These are phyloP conservation scores for Cordyceps sp. DNA, from an alignment of 2,329 filamentous ascomycete species.

Conservation along the genomic window DNA sequence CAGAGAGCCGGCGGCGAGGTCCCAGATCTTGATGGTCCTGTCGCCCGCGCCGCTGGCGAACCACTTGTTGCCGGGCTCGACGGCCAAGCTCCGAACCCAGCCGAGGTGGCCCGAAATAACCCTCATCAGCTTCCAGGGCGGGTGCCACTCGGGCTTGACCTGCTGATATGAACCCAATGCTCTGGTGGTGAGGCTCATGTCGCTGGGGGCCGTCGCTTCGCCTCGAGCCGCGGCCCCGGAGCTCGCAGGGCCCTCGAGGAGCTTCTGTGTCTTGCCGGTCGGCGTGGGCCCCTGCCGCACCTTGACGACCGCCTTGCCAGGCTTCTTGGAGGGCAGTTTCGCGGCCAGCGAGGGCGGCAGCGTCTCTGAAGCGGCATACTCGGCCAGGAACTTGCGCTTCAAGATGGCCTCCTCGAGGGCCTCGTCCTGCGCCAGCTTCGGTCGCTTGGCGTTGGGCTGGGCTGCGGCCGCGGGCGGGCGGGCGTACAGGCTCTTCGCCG, in stretches of 20 bases:
- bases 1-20: constrained; percentile 74
- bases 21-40: constrained; percentile 97
- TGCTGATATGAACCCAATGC: constrained; percentile 15
- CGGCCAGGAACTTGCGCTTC: constrained; percentile 41
- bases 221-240: constrained; percentile 8
- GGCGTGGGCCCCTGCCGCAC: constrained; percentile 14
- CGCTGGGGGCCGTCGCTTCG: constrained; percentile 7
- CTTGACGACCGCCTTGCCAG: constrained; percentile 11
- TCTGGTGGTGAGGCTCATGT: constrained; percentile 15
- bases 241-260: constrained; percentile 23
- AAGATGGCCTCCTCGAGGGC: constrained; percentile 15
- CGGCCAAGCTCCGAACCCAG: constrained; percentile 79
- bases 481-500: constrained; percentile 15
- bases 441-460: constrained; percentile 16
- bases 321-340: constrained; percentile 45
- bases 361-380: constrained; percentile 65
- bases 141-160: constrained; percentile 83
- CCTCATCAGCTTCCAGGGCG: constrained; percentile 95
- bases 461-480: constrained; percentile 8
- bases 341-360: constrained; percentile 64
- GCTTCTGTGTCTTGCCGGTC: constrained; percentile 20
- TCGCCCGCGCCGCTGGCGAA: constrained; percentile 93
- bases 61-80: constrained; percentile 95
- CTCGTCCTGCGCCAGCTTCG: constrained; percentile 16
- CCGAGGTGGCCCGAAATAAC: constrained; percentile 94